Base-by-base conservation (phyloP, 305 asterid genomes). In the Ajuga reptans region DNA sequence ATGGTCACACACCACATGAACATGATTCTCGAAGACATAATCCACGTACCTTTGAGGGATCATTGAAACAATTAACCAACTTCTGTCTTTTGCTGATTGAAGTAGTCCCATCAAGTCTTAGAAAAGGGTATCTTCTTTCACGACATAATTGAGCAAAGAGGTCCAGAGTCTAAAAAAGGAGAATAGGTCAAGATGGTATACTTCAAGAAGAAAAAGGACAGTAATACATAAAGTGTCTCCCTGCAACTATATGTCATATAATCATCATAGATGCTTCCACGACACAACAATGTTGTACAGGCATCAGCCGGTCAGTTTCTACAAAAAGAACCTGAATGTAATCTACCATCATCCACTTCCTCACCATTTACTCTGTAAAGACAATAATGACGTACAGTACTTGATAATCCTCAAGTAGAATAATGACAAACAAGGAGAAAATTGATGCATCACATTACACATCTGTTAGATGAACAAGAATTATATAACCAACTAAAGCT, bases 21-120 rank as follows among this genome's bases (percentile, higher is more conserved):
- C 66, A 78, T 73, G 56, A 31, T 27, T 14, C 50, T 42, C n/a
- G 66, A 63, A 60, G 63, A 63, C 71, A 61, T 56, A 51, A 72
- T 31, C 9, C 55, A 54, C 72, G 29, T 75, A 87, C 99, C 92
- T 89, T 89, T 69, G 90, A 78, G 58, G 83, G 84, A 81, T 93
- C 99, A 77, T 93, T 93, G 78, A 93, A 93, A 53, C 73, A 63
- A 82, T 93, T 89, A 66, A 93, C 99, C 81, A 93, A 77, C 80
- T 93, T 93, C 69, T 93, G 99, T 59, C 99, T 86, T 85, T 93
- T 93, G 81, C 87, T 85, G 75, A 93, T 93, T 74, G 99, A 89
- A 68, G 97, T 90, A 61, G 92, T 75, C 53, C 97, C 99, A 54
- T 93, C 99, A 77, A 93, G 97, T 80, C 95, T 86, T 71, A 93